Evolutionary conservation across 2,329 filamentous ascomycete species (phyloP).

Genomic region (Pseudogymnoascus sp.): DNA sequence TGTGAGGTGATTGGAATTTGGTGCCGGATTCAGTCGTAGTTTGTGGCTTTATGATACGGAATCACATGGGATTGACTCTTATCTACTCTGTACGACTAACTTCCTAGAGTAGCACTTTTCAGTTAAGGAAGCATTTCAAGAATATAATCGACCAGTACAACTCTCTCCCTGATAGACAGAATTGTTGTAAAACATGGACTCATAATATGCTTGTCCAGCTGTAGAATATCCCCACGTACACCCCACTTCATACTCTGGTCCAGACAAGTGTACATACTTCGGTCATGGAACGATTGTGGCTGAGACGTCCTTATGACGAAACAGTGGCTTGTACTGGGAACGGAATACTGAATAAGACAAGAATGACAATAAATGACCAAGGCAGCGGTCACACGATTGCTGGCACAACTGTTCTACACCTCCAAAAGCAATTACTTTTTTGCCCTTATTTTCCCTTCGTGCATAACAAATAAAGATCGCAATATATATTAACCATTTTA

Average conservation of each 20-base stretch:
- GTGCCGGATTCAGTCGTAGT: background rate
- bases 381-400: background rate
- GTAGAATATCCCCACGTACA: background rate
- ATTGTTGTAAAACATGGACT: background rate
- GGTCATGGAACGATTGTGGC: background rate
- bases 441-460: background rate
- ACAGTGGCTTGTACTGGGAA: constrained; percentile 6
- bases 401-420: background rate
- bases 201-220: background rate
- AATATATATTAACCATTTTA: background rate
- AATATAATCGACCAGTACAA: background rate
- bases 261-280: background rate
- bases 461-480: background rate
- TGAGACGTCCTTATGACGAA: constrained; percentile 1
- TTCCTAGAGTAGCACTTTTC: background rate
- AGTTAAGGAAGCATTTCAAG: background rate
- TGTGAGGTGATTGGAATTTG: background rate
- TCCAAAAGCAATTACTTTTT: background rate
- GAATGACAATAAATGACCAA: constrained; percentile 2
- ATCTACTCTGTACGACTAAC: background rate
- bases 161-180: background rate
- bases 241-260: background rate
- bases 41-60: background rate
- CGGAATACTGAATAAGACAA: constrained; percentile 7
- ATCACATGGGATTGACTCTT: background rate